These are phyloP conservation scores for Sphagnum magellanicum DNA, from an alignment of 228 moss, liverwort and hornwort species.

Conservation along the genomic window DNA sequence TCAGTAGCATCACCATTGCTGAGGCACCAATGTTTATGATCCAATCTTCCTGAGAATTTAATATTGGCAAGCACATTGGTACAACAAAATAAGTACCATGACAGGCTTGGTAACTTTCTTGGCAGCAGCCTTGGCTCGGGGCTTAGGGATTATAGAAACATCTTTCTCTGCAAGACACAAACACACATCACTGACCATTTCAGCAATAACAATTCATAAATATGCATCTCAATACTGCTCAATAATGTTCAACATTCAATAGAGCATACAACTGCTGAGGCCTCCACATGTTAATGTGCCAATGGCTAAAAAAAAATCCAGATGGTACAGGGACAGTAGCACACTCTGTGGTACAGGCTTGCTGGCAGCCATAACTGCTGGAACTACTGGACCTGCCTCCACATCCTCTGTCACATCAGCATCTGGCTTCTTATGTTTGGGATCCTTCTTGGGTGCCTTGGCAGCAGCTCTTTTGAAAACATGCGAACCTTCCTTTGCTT, in stretches of 20 bases:
- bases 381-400: conserved; percentile 5
- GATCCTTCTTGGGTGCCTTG: conserved; percentile 40
- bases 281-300: conserved; percentile 16
- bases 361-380: conserved; percentile 18
- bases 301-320: background rate
- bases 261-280: background rate
- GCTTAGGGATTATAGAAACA: conserved; percentile 28
- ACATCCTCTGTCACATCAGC: conserved; percentile 18
- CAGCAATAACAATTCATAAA: background rate
- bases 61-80: too few species aligned
- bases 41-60: too few species aligned
- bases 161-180: conserved; percentile 1
- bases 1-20: too few species aligned
- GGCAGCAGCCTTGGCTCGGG: conserved; percentile 20
- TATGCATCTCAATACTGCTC: too few species aligned
- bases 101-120: conserved; percentile 28
- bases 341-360: conserved; percentile 25
- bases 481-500: conserved; percentile 81
- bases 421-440: conserved; percentile 45
- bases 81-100: conserved; percentile 3
- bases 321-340: background rate
- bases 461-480: conserved; percentile 44
- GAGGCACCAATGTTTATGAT: too few species aligned
- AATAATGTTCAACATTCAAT: too few species aligned
- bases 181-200: background rate